These are phyloP conservation scores for Endogone sp. DNA, from an alignment of 192 early-diverging fungal genomes.

Conservation along the genomic window DNA sequence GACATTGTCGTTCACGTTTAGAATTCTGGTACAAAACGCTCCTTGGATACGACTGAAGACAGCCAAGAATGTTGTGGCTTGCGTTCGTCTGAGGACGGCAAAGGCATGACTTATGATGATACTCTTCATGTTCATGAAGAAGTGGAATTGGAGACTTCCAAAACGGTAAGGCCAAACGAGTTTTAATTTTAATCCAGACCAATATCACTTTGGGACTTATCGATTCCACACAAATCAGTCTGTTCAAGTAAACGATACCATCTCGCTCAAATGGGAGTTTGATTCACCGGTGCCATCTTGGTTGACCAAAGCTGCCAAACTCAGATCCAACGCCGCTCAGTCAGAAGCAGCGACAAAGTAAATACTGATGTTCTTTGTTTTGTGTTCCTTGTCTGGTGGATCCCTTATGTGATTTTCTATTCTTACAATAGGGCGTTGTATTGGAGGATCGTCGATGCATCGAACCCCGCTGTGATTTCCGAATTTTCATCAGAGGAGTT, in stretches of 20 bases:
- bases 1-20: too few species aligned
- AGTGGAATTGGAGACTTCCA: too few species aligned
- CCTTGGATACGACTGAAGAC: too few species aligned
- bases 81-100: too few species aligned
- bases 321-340: background rate
- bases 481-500: conserved; percentile 11
- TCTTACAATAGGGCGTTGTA: conserved; percentile 5
- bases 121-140: too few species aligned
- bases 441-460: conserved; percentile 15
- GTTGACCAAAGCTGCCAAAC: background rate
- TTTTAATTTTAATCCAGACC: too few species aligned
- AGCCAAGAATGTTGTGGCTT: too few species aligned
- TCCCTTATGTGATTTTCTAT: background rate
- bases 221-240: background rate
- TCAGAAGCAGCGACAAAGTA: background rate
- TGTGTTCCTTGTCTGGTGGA: background rate
- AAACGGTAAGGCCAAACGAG: too few species aligned
- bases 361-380: background rate
- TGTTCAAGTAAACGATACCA: background rate
- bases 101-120: too few species aligned
- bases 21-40: too few species aligned
- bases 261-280: background rate
- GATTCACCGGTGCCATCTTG: background rate
- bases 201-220: too few species aligned
- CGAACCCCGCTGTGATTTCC: background rate